Evolutionary conservation across 768 basidiomycete species (phyloP).

Genomic region (Suillus paluster): DNA sequence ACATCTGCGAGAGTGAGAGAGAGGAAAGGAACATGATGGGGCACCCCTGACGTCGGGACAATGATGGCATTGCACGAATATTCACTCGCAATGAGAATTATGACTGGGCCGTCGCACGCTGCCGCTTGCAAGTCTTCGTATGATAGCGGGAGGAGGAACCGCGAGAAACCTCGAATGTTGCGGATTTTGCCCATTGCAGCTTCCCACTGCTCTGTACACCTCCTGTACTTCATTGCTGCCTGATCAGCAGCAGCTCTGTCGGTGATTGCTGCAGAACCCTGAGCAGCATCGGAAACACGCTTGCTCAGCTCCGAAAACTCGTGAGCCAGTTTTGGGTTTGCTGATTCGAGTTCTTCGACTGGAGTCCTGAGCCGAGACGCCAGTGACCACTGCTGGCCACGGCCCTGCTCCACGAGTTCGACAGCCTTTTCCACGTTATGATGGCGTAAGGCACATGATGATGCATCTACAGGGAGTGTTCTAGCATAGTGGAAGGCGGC

Average conservation of each 20-base stretch:
- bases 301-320: background rate
- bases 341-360: background rate
- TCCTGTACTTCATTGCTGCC: conserved; percentile 9
- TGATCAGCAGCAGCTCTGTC: background rate
- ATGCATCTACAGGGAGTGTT: background rate
- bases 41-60: background rate
- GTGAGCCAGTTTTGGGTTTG: background rate
- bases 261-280: background rate
- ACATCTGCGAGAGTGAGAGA: conserved; percentile 9
- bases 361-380: conserved; percentile 19
- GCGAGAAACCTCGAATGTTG: conserved; percentile 15
- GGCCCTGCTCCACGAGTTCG: background rate
- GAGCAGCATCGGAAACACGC: background rate
- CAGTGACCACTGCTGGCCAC: background rate
- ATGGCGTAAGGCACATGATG: background rate
- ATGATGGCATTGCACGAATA: conserved; percentile 18
- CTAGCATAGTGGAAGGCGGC: background rate
- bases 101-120: conserved; percentile 11
- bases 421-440: background rate
- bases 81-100: conserved; percentile 12
- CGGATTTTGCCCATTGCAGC: conserved; percentile 14
- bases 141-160: conserved; percentile 18
- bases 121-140: conserved; percentile 18
- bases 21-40: conserved; percentile 13
- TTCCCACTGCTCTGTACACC: conserved; percentile 10